Evolutionary conservation across 2,329 filamentous ascomycete genomes (phyloP), one percentile per base, ranked within the genome.

Genomic region (Fusarium sublunatum): DNA sequence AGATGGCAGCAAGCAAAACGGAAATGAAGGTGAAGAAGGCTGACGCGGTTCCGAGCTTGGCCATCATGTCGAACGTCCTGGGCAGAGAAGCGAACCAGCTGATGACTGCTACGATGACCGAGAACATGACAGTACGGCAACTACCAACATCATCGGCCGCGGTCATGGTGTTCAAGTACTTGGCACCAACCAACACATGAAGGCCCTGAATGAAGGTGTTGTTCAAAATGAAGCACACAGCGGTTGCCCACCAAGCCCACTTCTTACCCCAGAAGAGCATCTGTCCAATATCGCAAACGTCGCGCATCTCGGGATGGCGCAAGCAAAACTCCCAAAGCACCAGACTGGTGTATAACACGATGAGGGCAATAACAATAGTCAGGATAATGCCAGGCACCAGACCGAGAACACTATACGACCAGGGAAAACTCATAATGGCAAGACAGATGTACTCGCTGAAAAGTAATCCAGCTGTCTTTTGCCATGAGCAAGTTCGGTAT

Each of bases 401-500:
- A 7, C 93, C 93, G 7, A 97, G 85, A 26, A 94, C 80, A 39
- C 92, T 91, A 77, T 97, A 97, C 0, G 92, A 96, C 84, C 91
- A 96, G 0, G 93, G 93, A 69, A 97, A 97, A 46, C 91, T 96
- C 93, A 97, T 97, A 73, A 97, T 97, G 56, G 86, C 74, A 77
- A 97, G 79, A 75, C 92, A 96, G 58, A 97, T 97, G 75, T 97
- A 97, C 81, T 97, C 93, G 46, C 92, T 95, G 78, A 97, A 97
- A 47, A 97, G 86, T 68, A 97, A 76, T 2, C 90, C 92, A 1
- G 93, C 92, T 49, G 93, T 97, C 90, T 97, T 97, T 73, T 91
- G 90, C 93, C 93, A 97, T 67, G 89, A 93, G 79, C 93, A 97
- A 35, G 93, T 96, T 59, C 93, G 85, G 75, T 97, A 97, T 78